Conservation (phyloP, 768 basidiomycete species). For the Exidia glandulosa region DNA sequence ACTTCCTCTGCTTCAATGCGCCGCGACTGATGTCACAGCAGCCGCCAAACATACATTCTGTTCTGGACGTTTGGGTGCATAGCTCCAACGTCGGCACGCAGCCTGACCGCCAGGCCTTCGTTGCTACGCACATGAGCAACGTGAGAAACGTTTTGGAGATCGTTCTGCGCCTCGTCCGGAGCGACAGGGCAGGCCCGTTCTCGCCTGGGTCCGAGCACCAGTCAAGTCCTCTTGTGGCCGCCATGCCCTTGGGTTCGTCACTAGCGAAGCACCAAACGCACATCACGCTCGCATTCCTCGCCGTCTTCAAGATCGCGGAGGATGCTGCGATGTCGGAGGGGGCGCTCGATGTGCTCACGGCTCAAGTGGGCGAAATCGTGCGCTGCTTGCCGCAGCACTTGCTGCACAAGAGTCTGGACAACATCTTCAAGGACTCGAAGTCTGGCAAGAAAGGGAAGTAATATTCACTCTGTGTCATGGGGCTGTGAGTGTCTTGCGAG, state of each 20-base stretch:
- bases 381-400: conserved; percentile 78
- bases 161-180: conserved; percentile 80
- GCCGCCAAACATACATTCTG: conserved; percentile 87
- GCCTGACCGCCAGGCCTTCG: conserved; percentile 76
- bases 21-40: conserved; percentile 20
- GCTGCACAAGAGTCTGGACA: conserved; percentile 85
- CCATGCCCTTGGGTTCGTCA: conserved; percentile 62
- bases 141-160: conserved; percentile 89
- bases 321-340: conserved; percentile 47
- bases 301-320: conserved; percentile 74
- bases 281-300: conserved; percentile 84
- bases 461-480: too few species aligned
- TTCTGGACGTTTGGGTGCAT: conserved; percentile 82
- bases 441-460: too few species aligned
- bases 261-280: conserved; percentile 88
- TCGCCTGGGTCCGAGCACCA: conserved; percentile 51
- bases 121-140: conserved; percentile 78
- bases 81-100: conserved; percentile 68
- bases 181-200: conserved; percentile 68
- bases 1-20: conserved; percentile 1
- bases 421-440: conserved; percentile 45
- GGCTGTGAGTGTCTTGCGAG: too few species aligned
- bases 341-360: conserved; percentile 40
- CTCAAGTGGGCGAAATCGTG: conserved; percentile 78
- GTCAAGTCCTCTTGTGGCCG: conserved; percentile 59